phyloP scores from a whole-genome alignment of 805 yeast species.

The Spathaspora sp. region DNA sequence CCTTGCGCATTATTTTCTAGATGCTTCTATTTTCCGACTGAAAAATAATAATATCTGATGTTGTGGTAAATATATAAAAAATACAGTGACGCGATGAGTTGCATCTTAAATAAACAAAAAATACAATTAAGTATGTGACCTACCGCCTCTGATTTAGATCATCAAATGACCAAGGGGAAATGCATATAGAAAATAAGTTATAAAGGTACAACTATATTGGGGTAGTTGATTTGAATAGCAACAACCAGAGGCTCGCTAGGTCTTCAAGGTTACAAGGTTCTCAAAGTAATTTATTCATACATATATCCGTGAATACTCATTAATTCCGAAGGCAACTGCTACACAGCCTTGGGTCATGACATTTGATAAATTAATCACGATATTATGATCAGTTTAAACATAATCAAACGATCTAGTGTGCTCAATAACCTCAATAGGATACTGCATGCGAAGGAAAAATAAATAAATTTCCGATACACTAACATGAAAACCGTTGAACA shows the following conservation, averaged over 20 bases:
- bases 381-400: neutral
- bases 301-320: no score
- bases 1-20: neutral
- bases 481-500: neutral
- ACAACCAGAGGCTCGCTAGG: no score
- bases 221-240: neutral
- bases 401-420: no score
- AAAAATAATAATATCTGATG: neutral
- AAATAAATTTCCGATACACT: neutral
- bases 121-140: neutral
- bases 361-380: neutral
- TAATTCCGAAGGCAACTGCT: no score
- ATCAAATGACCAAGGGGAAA: neutral
- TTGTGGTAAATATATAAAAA: neutral
- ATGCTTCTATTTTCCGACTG: neutral
- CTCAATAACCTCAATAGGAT: neutral
- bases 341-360: neutral
- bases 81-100: neutral
- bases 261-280: no score
- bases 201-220: neutral
- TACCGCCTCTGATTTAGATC: neutral
- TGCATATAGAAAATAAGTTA: neutral
- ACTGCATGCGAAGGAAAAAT: neutral
- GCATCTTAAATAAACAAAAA: no score
- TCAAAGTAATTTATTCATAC: no score